Conservation (phyloP, 257 asterid genomes). For the Henckelia pumila region DNA sequence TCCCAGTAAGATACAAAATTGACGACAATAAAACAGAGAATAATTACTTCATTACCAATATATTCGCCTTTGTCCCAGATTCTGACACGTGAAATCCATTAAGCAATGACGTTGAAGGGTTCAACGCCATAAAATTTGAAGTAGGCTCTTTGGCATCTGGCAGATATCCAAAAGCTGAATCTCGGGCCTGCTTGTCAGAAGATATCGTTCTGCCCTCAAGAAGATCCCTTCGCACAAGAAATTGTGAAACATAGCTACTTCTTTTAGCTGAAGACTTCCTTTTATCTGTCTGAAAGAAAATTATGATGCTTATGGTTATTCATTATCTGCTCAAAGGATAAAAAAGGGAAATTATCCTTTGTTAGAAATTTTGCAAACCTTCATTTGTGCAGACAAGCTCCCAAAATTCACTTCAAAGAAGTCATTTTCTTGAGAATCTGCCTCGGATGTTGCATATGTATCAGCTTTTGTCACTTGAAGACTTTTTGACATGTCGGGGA, state of each 20-base stretch:
- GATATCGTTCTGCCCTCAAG: not conserved
- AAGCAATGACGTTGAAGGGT: not conserved
- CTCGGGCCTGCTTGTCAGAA: not conserved
- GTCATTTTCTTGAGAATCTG: slow-evolving; percentile 28
- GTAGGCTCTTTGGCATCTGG: not conserved
- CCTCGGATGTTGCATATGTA: slow-evolving; percentile 22
- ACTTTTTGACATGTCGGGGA: not conserved
- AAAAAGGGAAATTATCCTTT: slow-evolving; percentile 2
- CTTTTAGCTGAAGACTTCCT: not conserved
- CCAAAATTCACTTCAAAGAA: slow-evolving; percentile 16
- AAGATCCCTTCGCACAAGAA: not conserved
- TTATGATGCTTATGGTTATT: not conserved
- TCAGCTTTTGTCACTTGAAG: not conserved
- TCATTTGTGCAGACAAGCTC: slow-evolving; percentile 28
- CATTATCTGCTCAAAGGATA: not conserved
- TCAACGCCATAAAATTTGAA: not conserved
- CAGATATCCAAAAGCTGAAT: not conserved
- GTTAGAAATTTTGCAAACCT: slow-evolving; percentile 27
- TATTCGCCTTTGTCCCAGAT: not conserved
- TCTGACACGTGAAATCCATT: not conserved
- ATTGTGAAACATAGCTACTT: not conserved
- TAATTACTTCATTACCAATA: not conserved
- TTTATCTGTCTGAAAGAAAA: not conserved
- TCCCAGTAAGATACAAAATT: not conserved
- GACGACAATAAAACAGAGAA: not conserved